Percentiles rank a stretch among this genome's conserved stretches.
phyloP scores from a whole-genome alignment of 2,329 filamentous ascomycete species.

The Fusarium sp. region DNA sequence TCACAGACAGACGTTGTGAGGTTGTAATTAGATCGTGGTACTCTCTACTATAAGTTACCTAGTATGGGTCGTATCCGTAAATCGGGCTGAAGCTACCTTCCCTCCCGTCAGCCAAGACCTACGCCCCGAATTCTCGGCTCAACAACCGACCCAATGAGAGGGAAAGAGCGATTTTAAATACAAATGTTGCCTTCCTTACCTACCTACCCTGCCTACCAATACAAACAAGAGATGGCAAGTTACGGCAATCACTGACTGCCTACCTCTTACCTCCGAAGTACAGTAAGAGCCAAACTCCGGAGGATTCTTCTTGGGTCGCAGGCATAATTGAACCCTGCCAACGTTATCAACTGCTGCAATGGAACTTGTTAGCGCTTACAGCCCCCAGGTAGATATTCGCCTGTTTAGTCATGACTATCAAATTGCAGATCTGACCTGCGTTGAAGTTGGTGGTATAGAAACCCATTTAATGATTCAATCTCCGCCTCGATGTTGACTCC shows the following conservation, averaged over 20 bases:
- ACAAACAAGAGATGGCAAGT: not conserved
- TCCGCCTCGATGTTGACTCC: not conserved
- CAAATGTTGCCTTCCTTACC: not conserved
- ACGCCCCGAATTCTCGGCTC: not conserved
- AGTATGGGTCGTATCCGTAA: too few relatives aligned
- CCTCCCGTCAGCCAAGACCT: not conserved
- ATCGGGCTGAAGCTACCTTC: not conserved
- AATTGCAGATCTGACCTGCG: not conserved
- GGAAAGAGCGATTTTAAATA: not conserved
- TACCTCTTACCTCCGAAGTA: not conserved
- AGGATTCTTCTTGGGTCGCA: not conserved
- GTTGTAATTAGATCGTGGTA: not conserved
- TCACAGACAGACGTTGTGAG: not conserved
- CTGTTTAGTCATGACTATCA: not conserved
- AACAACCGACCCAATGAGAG: not conserved
- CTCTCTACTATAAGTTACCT: not conserved
- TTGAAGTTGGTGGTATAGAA: not conserved
- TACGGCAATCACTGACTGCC: not conserved
- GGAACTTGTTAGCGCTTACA: slow-evolving; percentile 24
- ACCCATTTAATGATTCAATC: slow-evolving; percentile 4
- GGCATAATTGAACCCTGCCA: slow-evolving; percentile 2
- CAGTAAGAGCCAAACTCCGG: not conserved
- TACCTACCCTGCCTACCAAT: too few relatives aligned
- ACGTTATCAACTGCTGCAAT: not conserved
- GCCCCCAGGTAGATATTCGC: slow-evolving; percentile 1